Base-by-base conservation (phyloP, 1,284 basidiomycete genomes). In the Schizophyllum commune region DNA sequence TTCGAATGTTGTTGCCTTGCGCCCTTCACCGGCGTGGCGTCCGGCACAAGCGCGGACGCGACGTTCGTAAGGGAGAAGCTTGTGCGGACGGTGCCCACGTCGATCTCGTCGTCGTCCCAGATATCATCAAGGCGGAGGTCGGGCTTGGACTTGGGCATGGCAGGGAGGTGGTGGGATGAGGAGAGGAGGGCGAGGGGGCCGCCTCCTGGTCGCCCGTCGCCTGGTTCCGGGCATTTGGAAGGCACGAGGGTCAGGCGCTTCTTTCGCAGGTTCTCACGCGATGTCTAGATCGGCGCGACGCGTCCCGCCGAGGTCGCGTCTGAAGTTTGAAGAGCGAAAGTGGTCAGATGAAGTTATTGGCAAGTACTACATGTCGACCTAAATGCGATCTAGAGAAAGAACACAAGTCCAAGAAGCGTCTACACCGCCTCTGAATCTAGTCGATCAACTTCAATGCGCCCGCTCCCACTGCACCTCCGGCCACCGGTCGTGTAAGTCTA, bases 401-500 rank as follows among this genome's bases (percentile, higher is more conserved):
- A 27, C n/a, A 27, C 27, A 27, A 27, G 27, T 27, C 27, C 5
- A 27, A 27, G 27, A 27, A 27, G 27, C 27, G 5, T 5, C 27
- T 27, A 27, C 27, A 27, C 27, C 27, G 27, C 27, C 27, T 27
- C 27, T 27, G 5, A 27, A 3, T 27, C 27, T 27, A 5, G 5
- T 27, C 27, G 5, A 3, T 27, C 39, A 47, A 17, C 39, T 47
- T 47, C 33, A 79, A 69, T 20, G 72, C 79, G 39, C 79, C 80
- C 6, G 78, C 79, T 9, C 66, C 64, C 8, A 80, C 76, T 7
- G 62, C 65, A 0, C 82, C 82, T 22, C 81, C 81, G 4, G 82
- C 83, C 56, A 86, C 79, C 0, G 84, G 85, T 4, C 85, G 77
- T 3, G 69, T 68, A 4, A 88, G 71, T 68, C 78, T 81, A 70